Base-by-base conservation (phyloP, 495 filamentous ascomycete genomes). In the Daldinia bambusicola region DNA sequence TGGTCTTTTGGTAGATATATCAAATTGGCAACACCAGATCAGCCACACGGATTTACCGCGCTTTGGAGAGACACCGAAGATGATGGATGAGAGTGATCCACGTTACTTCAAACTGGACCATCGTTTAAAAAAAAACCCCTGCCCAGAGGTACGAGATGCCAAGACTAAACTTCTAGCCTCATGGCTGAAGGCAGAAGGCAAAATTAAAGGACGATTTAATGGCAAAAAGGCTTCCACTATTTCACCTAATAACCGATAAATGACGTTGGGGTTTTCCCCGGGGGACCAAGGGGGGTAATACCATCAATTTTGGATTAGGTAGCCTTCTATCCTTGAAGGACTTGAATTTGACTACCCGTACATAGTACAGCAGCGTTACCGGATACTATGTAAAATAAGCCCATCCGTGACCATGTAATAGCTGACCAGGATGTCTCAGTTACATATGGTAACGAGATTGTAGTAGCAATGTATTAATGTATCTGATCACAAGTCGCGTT, bases 1-100 rank as follows among this genome's bases (percentile, higher is more conserved):
- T 52, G 26, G 40, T 40, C 61, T 66, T 26, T 60, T 37, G 53
- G 50, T 57, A 18, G 31, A 63, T 59, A 32, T 53, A 55, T 66
- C 52, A 45, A 71, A 58, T 36, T 61, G 51, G 38, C 57, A 10
- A 59, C 30, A 40, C 52, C 14, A 45, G 63, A 63, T 63, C 32
- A 67, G 60, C 57, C 64, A 61, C 62, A 66, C 56, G 50, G 68
- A 66, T 65, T 71, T 66, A 63, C 69, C 59, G 57, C 69, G 57
- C 69, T 22, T 45, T 63, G 22, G 16, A 55, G 36, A 59, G 57
- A 71, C 52, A 59, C 41, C 38, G 58, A 45, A 31, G 37, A 69
- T 14, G 43, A 53, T 48, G 66, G 41, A 40, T 51, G 20, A 50
- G 61, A 52, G 55, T 58, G 41, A 53, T 61, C 41, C 45, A 59